Evolutionary conservation across 1,139 yeast species (phyloP), one percentile per base, ranked within the genome.

Genomic region (Spathaspora sp.): DNA sequence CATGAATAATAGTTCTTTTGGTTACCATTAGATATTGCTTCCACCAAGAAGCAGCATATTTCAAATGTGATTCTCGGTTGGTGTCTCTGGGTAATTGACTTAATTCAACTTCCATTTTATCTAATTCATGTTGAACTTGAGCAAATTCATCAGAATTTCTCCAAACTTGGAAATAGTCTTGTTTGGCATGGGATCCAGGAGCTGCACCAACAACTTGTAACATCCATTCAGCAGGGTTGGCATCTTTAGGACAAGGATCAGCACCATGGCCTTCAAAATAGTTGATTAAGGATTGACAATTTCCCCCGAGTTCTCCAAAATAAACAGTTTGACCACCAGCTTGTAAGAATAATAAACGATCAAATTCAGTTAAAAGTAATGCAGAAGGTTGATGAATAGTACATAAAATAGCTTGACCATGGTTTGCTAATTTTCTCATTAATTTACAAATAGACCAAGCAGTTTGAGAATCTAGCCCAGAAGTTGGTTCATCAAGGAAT

Each of bases 271-370:
- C 70, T 60, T 81, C 86, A 54, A 84, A 83, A 57, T 84, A 84
- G 38, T 66, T 57, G 44, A 78, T 65, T 57, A 84, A 63, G 2
- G 80, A 69, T 10, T 57, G 43, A 47, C 86, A 81, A 55, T 74
- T 72, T 47, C 67, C 61, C 50, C 87, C 88, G 56, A 82, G 80
- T 52, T 82, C 85, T 50, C 87, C 87, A 59, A 81, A 82, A 61
- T 83, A 83, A 36, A 82, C 87, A 51, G 86, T 82, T 61, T 74
- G 68, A 51, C 88, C 88, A 50, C 75, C 75, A 51, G 57, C 64
- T 56, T 68, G 73, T 52, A 70, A 62, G 48, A 70, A 68, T 51
- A 70, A 63, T 43, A 70, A 57, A 41, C 72, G 58, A 49, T 68
- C 73, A 47, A 68, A 68, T 46, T 65, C 71, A 46, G 64, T 58